Evolutionary conservation across 163 green algal genomes (phyloP).

Genomic region (Coccomyxa subellipsoidea): DNA sequence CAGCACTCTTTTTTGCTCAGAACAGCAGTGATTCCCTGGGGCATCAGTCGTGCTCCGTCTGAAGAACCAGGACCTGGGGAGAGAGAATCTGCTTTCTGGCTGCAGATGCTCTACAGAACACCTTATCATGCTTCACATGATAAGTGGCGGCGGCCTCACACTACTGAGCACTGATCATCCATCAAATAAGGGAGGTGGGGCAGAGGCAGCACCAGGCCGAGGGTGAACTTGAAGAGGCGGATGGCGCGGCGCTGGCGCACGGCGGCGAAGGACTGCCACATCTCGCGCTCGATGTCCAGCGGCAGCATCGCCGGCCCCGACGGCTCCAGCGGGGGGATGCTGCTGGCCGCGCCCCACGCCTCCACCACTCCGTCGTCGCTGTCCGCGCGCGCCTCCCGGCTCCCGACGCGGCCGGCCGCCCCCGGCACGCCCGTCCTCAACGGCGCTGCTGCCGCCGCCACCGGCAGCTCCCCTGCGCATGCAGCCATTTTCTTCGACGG

Average conservation of each 20-base stretch:
- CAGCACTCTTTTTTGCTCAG: too few species aligned
- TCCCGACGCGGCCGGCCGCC: not conserved
- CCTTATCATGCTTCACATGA: too few species aligned
- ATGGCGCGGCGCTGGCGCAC: not conserved
- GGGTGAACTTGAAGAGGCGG: not conserved
- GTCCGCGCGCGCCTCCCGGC: not conserved
- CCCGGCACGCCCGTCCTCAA: not conserved
- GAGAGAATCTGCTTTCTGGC: too few species aligned
- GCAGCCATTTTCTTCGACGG: not conserved
- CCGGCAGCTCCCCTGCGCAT: not conserved
- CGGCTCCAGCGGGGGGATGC: not conserved
- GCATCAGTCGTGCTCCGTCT: too few species aligned
- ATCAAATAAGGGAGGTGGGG: too few species aligned
- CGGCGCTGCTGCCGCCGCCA: not conserved
- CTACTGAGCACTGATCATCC: too few species aligned
- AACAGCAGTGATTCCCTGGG: too few species aligned
- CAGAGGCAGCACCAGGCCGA: not conserved
- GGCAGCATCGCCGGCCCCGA: not conserved
- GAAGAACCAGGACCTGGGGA: too few species aligned
- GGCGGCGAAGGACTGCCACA: slow-evolving; percentile 14
- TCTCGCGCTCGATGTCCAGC: slow-evolving; percentile 12
- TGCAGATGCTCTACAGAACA: too few species aligned
- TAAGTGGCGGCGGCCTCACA: too few species aligned
- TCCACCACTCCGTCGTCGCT: not conserved
- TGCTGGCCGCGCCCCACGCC: slow-evolving; percentile 1